These are phyloP conservation scores for Aspergillus fructus DNA, from an alignment of 2,329 filamentous ascomycete species.

Conservation along the genomic window DNA sequence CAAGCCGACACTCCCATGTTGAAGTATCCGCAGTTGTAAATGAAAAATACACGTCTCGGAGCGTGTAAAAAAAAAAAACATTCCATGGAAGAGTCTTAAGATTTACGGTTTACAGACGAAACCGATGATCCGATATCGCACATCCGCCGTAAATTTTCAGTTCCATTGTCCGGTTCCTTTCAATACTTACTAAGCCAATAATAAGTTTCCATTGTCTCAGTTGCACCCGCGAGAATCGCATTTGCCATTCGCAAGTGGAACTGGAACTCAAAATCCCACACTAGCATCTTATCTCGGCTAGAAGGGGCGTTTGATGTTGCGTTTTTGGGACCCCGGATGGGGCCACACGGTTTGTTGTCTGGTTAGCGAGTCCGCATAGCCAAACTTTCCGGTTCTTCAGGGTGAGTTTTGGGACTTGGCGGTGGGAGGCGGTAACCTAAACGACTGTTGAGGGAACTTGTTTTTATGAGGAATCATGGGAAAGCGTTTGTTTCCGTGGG, in stretches of 20 bases:
- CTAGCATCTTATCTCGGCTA: slow-evolving; percentile 28
- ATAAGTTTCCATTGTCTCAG: not conserved
- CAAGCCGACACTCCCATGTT: not conserved
- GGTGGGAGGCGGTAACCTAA: not conserved
- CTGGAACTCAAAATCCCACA: slow-evolving; percentile 14
- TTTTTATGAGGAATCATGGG: not conserved
- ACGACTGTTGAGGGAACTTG: not conserved
- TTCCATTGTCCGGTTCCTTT: not conserved
- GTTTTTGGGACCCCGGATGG: not conserved
- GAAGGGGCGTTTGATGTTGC: not conserved
- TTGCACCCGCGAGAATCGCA: not conserved
- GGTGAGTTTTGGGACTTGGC: not conserved
- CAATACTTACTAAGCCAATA: too few species aligned
- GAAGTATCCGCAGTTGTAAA: not conserved
- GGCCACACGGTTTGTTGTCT: not conserved
- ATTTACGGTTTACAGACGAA: not conserved
- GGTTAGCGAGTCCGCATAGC: not conserved
- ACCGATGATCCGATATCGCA: slow-evolving; percentile 24
- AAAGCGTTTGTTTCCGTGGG: not conserved
- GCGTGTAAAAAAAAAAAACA: not conserved
- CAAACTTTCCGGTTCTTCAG: too few species aligned
- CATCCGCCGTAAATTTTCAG: not conserved
- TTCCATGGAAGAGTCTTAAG: too few species aligned
- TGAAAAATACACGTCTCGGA: not conserved
- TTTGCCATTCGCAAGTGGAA: not conserved